Percentiles rank a stretch among this genome's conserved stretches.
These are phyloP conservation scores for Cyberlindnera nakhonratchasimensis DNA, from an alignment of 805 yeast species.

Conservation along the genomic window DNA sequence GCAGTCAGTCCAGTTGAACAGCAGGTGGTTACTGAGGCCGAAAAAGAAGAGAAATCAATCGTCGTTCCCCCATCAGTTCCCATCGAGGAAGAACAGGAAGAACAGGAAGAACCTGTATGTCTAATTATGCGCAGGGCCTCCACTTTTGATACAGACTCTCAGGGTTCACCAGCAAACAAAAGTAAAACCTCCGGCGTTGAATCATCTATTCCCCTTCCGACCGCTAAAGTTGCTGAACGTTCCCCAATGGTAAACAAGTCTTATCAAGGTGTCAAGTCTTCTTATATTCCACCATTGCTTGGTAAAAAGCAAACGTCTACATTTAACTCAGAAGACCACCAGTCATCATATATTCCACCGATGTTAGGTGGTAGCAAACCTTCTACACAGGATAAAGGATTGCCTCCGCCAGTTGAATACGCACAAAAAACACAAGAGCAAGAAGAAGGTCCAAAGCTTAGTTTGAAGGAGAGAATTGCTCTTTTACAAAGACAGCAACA, in stretches of 20 bases:
- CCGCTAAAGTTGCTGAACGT: conserved; percentile 14
- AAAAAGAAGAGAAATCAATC: background rate
- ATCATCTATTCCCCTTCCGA: conserved; percentile 15
- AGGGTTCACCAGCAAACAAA: conserved; percentile 9
- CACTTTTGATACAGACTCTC: conserved; percentile 12
- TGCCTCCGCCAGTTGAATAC: conserved; percentile 4
- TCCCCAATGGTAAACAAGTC: conserved; percentile 13
- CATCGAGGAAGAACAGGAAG: conserved; percentile 3
- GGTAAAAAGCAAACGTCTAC: conserved; percentile 15
- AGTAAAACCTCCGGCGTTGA: conserved; percentile 9
- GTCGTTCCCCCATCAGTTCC: background rate
- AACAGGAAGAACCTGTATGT: conserved; percentile 4
- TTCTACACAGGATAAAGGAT: conserved; percentile 5
- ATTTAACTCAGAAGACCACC: conserved; percentile 16
- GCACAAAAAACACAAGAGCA: conserved; percentile 35
- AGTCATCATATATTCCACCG: conserved; percentile 29
- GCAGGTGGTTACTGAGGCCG: background rate
- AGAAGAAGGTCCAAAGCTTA: conserved; percentile 67
- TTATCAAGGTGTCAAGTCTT: conserved; percentile 27
- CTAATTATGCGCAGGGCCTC: conserved; percentile 9
- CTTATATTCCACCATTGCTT: conserved; percentile 28
- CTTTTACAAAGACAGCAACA: conserved; percentile 76
- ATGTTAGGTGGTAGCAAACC: conserved; percentile 19
- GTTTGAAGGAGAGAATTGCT: conserved; percentile 84
- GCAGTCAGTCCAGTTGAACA: background rate